phyloP scores from a whole-genome alignment of 2,329 filamentous ascomycete genomes.

The Verticillium dahliae region DNA sequence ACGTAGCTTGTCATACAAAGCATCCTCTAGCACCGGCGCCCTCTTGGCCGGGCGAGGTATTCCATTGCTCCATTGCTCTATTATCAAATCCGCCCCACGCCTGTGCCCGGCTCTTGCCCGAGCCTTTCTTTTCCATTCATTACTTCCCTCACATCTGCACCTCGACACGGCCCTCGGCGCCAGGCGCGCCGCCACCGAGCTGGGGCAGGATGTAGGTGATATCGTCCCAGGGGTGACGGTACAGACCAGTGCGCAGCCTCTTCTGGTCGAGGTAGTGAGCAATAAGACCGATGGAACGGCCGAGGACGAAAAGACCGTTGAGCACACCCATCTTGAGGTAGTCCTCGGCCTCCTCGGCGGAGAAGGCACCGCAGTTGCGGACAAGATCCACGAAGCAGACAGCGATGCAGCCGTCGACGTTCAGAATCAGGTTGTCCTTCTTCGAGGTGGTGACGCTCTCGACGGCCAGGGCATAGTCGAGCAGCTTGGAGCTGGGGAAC shows the following conservation, averaged over 20 bases:
- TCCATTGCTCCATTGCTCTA: conserved; percentile 4
- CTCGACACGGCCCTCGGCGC: conserved; percentile 82
- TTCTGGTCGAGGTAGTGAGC: conserved; percentile 99
- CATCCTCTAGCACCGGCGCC: conserved; percentile 10
- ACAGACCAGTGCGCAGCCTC: conserved; percentile 94
- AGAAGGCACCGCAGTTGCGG: conserved; percentile 97
- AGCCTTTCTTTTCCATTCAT: neutral
- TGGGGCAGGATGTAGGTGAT: conserved; percentile 91
- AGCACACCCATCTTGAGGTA: conserved; percentile 99
- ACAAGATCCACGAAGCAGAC: conserved; percentile 98
- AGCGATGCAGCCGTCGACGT: conserved; percentile 96
- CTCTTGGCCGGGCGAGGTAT: neutral
- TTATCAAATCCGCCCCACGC: conserved; percentile 2
- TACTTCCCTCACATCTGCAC: conserved; percentile 58
- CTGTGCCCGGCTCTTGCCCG: neutral
- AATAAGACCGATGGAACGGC: conserved; percentile 96
- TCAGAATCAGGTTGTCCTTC: conserved; percentile 99
- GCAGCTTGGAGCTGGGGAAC: conserved; percentile 96
- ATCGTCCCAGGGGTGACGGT: conserved; percentile 99
- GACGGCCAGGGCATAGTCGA: conserved; percentile 96
- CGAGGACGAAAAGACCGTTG: conserved; percentile 98
- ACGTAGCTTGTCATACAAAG: conserved; percentile 28
- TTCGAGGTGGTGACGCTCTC: conserved; percentile 98
- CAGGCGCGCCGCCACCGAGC: conserved; percentile 64
- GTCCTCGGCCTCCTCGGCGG: conserved; percentile 91